phyloP scores from a whole-genome alignment of 2,329 filamentous ascomycete species.

The Bipolaris sorokiniana region DNA sequence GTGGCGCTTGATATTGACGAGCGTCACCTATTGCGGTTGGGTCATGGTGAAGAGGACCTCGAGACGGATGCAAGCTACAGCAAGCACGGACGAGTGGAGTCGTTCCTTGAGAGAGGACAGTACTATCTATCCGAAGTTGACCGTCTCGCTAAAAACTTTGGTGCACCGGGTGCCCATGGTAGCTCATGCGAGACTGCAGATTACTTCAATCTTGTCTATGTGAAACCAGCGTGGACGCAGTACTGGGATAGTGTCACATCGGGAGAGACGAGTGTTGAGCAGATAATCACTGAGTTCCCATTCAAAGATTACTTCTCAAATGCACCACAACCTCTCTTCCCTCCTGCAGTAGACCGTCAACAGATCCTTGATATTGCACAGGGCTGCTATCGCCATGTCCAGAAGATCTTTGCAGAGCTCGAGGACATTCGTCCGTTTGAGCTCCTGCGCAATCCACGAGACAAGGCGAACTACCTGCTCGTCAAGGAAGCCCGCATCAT shows the following conservation, averaged over 20 bases:
- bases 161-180: slow-evolving; percentile 90
- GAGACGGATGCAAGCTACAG: slow-evolving; percentile 86
- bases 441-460: slow-evolving; percentile 83
- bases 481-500: slow-evolving; percentile 96
- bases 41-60: slow-evolving; percentile 94
- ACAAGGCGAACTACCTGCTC: slow-evolving; percentile 95
- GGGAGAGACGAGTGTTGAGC: slow-evolving; percentile 62
- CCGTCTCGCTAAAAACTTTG: slow-evolving; percentile 82
- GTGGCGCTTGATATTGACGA: slow-evolving; percentile 95
- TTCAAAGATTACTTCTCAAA: slow-evolving; percentile 88
- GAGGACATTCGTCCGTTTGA: slow-evolving; percentile 95
- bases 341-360: slow-evolving; percentile 67
- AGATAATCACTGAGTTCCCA: slow-evolving; percentile 78
- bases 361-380: slow-evolving; percentile 75
- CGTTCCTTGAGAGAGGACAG: slow-evolving; percentile 87
- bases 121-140: slow-evolving; percentile 82
- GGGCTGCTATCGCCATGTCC: slow-evolving; percentile 87
- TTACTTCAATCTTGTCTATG: slow-evolving; percentile 93
- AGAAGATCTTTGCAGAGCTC: slow-evolving; percentile 88
- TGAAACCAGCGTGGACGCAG: slow-evolving; percentile 85
- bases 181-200: slow-evolving; percentile 96
- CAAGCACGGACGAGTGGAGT: slow-evolving; percentile 93
- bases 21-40: slow-evolving; percentile 87
- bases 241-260: slow-evolving; percentile 72
- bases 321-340: slow-evolving; percentile 85